Conservation (phyloP, 2,329 filamentous ascomycete genomes). For the Fusarium concolor region DNA sequence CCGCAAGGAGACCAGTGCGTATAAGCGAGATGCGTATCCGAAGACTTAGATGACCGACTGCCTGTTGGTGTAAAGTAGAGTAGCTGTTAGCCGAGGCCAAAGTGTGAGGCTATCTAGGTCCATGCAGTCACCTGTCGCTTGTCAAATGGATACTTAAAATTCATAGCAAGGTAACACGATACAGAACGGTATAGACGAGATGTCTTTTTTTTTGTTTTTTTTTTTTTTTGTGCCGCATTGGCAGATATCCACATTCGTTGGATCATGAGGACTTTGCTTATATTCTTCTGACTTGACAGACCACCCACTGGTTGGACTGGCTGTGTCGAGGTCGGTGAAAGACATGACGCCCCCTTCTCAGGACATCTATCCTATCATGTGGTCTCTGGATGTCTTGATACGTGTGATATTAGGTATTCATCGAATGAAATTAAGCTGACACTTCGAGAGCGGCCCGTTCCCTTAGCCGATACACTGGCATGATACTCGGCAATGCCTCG, state of each 20-base stretch:
- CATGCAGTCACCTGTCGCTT: slow-evolving; percentile 13
- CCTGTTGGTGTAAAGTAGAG: background rate
- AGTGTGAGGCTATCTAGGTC: slow-evolving; percentile 31
- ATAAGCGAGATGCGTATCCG: background rate
- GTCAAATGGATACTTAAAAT: background rate
- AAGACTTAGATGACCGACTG: background rate
- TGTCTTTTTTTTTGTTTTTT: too few relatives aligned
- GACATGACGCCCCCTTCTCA: background rate
- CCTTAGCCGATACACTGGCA: slow-evolving; percentile 17
- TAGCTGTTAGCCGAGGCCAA: background rate
- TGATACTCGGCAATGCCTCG: slow-evolving; percentile 11
- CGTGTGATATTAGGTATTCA: slow-evolving; percentile 26
- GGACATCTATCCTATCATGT: background rate
- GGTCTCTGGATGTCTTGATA: background rate
- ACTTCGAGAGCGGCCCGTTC: slow-evolving; percentile 28
- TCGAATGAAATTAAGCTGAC: slow-evolving; percentile 22
- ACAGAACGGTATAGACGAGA: background rate
- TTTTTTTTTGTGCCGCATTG: background rate
- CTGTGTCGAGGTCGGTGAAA: slow-evolving; percentile 6
- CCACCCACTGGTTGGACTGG: slow-evolving; percentile 5
- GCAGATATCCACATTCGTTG: background rate
- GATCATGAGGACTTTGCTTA: background rate
- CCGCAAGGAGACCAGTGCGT: slow-evolving; percentile 25
- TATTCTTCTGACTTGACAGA: slow-evolving; percentile 2
- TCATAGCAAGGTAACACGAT: slow-evolving; percentile 1